Percentiles rank a stretch among this genome's conserved stretches.
These are phyloP conservation scores for Lasiodiplodia sp. DNA, from an alignment of 2,329 filamentous ascomycete species.

Conservation along the genomic window DNA sequence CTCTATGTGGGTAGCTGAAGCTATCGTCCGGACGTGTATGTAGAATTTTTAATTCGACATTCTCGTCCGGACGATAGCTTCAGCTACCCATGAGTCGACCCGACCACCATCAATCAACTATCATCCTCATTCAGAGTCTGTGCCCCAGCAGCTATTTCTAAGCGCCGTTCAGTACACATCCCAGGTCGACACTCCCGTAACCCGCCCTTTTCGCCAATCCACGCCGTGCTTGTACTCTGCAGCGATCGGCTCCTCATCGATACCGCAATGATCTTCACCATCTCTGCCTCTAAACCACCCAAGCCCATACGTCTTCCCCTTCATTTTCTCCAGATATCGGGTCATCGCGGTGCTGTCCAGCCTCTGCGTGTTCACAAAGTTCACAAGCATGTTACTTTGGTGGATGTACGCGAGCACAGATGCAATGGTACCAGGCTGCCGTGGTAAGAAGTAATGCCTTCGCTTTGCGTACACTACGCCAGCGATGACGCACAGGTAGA, in stretches of 20 bases:
- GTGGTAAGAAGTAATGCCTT: conserved; percentile 74
- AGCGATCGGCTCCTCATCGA: conserved; percentile 77
- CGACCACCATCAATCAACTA: too few relatives aligned
- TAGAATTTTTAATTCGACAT: too few relatives aligned
- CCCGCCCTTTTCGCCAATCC: conserved; percentile 45
- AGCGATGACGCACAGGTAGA: conserved; percentile 69
- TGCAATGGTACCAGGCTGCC: conserved; percentile 80
- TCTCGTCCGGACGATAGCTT: too few relatives aligned
- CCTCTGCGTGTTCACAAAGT: conserved; percentile 75
- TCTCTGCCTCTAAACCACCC: conserved; percentile 81
- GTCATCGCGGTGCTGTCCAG: conserved; percentile 69
- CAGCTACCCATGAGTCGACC: too few relatives aligned
- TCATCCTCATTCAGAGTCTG: too few relatives aligned
- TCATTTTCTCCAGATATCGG: conserved; percentile 62
- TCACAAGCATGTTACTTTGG: conserved; percentile 79
- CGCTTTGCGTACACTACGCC: conserved; percentile 67
- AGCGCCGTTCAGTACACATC: conserved; percentile 34
- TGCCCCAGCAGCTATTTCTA: too few relatives aligned
- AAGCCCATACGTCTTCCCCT: conserved; percentile 74
- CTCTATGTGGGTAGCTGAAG: too few relatives aligned
- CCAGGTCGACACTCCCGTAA: conserved; percentile 44
- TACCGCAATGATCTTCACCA: conserved; percentile 75
- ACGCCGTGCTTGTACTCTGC: conserved; percentile 70
- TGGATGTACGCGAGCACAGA: conserved; percentile 79
- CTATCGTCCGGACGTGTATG: too few relatives aligned